These are phyloP conservation scores for Aechmea fasciata DNA, from an alignment of 176 grass and related monocot species.

Conservation along the genomic window DNA sequence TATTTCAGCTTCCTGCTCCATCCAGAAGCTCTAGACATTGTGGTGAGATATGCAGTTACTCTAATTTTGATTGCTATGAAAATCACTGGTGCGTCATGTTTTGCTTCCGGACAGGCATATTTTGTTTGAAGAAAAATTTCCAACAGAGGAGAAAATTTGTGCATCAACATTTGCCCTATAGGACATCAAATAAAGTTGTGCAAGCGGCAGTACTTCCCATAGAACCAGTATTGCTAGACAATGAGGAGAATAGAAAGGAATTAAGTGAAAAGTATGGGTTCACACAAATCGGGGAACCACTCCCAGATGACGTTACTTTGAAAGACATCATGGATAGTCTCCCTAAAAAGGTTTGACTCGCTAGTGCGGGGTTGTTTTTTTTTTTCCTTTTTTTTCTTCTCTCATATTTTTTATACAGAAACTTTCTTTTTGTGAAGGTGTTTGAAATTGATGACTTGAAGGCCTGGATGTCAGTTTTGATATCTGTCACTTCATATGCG, in stretches of 20 bases:
- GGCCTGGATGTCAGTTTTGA: constrained; percentile 78
- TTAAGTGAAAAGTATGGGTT: constrained; percentile 79
- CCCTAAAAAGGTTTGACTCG: constrained; percentile 56
- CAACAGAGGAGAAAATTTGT: constrained; percentile 13
- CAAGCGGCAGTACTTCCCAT: constrained; percentile 38
- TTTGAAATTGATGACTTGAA: constrained; percentile 84
- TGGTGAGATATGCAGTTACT: no score
- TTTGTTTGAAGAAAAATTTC: constrained; percentile 24
- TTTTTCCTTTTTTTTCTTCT: constrained; percentile 6
- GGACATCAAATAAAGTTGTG: constrained; percentile 20
- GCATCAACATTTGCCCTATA: constrained; percentile 19
- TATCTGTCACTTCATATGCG: constrained; percentile 75
- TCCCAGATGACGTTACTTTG: constrained; percentile 62
- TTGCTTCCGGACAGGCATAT: constrained; percentile 15
- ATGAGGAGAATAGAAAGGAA: constrained; percentile 40
- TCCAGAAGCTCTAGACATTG: no score
- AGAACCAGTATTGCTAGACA: constrained; percentile 32
- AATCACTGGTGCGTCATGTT: background rate
- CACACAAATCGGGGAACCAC: constrained; percentile 70
- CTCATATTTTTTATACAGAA: constrained; percentile 11
- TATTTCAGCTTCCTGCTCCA: no score
- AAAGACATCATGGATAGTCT: constrained; percentile 91
- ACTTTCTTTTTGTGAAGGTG: constrained; percentile 41
- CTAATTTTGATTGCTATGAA: background rate
- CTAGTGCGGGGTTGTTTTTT: background rate